phyloP scores from a whole-genome alignment of 805 yeast species.

The Lipomyces sp. region DNA sequence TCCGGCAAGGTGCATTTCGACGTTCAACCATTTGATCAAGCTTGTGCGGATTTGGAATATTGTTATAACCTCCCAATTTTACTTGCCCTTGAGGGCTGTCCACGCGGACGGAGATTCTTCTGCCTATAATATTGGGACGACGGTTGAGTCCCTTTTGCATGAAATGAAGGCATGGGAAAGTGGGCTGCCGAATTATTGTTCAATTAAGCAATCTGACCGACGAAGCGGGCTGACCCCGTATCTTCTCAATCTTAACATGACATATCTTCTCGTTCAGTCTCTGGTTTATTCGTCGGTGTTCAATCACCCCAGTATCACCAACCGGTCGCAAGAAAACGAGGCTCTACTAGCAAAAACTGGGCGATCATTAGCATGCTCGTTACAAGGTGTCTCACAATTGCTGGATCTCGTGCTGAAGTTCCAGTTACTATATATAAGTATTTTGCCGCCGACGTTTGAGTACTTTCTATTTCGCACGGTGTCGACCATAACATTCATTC shows the following conservation, averaged over 20 bases:
- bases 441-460: slow-evolving; percentile 15
- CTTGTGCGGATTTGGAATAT: slow-evolving; percentile 15
- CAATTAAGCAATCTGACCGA: neutral
- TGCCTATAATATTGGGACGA: neutral
- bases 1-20: slow-evolving; percentile 13
- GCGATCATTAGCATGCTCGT: neutral
- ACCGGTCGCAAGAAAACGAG: neutral
- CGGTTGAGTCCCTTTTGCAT: neutral
- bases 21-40: slow-evolving; percentile 8
- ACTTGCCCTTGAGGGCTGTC: neutral
- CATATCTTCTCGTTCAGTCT: slow-evolving; percentile 9
- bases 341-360: neutral
- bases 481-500: slow-evolving; percentile 1
- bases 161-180: slow-evolving; percentile 13
- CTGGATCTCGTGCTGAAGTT: slow-evolving; percentile 2
- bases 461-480: slow-evolving; percentile 9
- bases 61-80: slow-evolving; percentile 1
- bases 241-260: slow-evolving; percentile 10
- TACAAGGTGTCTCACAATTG: slow-evolving; percentile 2
- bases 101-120: too few relatives aligned
- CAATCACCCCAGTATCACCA: slow-evolving; percentile 1
- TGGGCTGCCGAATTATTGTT: slow-evolving; percentile 10
- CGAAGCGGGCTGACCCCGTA: slow-evolving; percentile 7
- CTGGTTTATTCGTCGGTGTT: slow-evolving; percentile 10
- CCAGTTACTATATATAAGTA: neutral